These are phyloP conservation scores for Sporothrix dimorphospora DNA, from an alignment of 2,329 filamentous ascomycete species.

Conservation along the genomic window DNA sequence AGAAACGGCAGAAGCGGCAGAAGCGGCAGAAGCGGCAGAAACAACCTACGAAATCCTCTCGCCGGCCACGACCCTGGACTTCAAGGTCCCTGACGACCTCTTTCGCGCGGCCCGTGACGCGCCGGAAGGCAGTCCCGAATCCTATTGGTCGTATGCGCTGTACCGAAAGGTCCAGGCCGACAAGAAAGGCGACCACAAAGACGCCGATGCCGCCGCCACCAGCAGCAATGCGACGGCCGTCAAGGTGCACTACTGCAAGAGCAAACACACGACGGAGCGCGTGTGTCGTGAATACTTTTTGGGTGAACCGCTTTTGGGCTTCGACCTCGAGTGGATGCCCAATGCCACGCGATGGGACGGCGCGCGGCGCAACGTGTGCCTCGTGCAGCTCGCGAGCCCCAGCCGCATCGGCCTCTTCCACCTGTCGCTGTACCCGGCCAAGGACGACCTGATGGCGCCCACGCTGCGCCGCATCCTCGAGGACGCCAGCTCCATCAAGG, in stretches of 20 bases:
- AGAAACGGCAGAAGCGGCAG: not conserved
- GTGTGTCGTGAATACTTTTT: conserved; percentile 68
- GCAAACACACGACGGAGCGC: conserved; percentile 66
- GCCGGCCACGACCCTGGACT: conserved; percentile 48
- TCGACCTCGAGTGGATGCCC: conserved; percentile 84
- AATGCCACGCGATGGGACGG: conserved; percentile 51
- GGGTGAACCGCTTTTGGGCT: conserved; percentile 72
- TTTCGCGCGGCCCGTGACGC: conserved; percentile 56
- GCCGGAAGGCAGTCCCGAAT: conserved; percentile 48
- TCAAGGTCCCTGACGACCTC: conserved; percentile 50
- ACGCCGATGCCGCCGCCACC: not conserved
- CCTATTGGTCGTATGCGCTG: conserved; percentile 70
- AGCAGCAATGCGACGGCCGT: conserved; percentile 44
- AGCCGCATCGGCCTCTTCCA: conserved; percentile 82
- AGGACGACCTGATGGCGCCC: conserved; percentile 67
- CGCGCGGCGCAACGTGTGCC: conserved; percentile 70
- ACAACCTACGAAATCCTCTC: conserved; percentile 33
- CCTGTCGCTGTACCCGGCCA: conserved; percentile 63
- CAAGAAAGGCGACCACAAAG: conserved; percentile 35
- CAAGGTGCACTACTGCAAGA: conserved; percentile 77
- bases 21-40: conserved; percentile 2
- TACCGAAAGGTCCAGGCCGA: conserved; percentile 60
- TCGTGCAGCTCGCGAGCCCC: conserved; percentile 81
- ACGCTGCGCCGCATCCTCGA: conserved; percentile 74
- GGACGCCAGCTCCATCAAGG: conserved; percentile 69